Base-by-base conservation (phyloP, 164 flowering plant genomes). In the Brasenia schreberi region DNA sequence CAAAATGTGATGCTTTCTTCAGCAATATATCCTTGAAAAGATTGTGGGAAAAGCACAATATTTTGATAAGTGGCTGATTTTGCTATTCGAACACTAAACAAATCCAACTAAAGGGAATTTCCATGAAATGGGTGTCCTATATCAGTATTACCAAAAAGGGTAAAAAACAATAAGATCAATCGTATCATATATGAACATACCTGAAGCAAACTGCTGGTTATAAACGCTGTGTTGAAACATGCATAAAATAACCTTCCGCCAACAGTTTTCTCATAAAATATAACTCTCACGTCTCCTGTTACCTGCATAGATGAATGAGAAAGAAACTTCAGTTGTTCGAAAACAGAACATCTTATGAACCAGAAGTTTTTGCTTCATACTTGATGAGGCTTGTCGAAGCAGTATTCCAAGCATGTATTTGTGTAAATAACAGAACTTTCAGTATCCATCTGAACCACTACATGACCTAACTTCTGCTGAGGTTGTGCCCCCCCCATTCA, bases 241-340 rank as follows among this genome's bases (percentile, higher is more conserved):
- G 80, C 79, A 71, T 91, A 88, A 70, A 89, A 91, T 45, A 91
- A 83, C 39, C 96, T 93, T 52, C 88, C 85, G 62, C 96, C 97
- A 23, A 77, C 76, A 87, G 82, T 76, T 76, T 83, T 89, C 60
- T 87, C 83, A 71, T 83, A 91, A 74, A 91, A 87, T 71, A 74
- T 83, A 62, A 91, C 71, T 2, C 88, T 80, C 45, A 91, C 86
- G 70, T 88, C 97, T 66, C 93, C 96, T 11, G 76, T 77, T 4
- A 88, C 84, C 96, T 91, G 80, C 60, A 10, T 52, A 33, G 39
- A 33, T 33, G 39, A 33, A 33, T 33, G 39, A 33, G 39, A 33
- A 33, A 64, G n/a, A 59, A 42, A 18, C 16, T 12, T 12, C 60
- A 58, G 18, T 12, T 4, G 18, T 18, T 58, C 4, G 60, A 58